A percentile compares a stretch with the other conserved stretches of the same genome.
Conservation (phyloP, 2,329 filamentous ascomycete genomes). For the Delphinella strobiligena region DNA sequence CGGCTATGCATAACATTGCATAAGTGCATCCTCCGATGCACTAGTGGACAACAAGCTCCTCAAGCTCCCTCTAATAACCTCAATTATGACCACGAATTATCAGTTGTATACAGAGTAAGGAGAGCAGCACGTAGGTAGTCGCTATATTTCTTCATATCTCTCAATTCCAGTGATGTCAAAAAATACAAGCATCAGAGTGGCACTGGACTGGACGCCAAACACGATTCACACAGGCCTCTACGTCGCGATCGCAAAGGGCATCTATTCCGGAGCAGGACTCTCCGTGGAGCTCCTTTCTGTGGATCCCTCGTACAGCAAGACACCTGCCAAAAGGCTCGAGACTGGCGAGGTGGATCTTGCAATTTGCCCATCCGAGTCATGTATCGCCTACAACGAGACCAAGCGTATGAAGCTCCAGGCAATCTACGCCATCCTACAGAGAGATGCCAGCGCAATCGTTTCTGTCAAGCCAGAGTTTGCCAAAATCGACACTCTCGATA, state of each 20-base stretch:
- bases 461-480: conserved; percentile 11
- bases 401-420: conserved; percentile 19
- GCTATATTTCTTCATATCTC: no score
- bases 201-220: conserved; percentile 24
- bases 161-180: background rate
- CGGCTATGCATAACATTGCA: no score
- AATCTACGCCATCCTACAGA: conserved; percentile 22
- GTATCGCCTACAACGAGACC: conserved; percentile 20
- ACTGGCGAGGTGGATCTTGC: conserved; percentile 19
- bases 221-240: conserved; percentile 21
- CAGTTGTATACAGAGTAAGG: no score
- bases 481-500: conserved; percentile 9
- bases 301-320: conserved; percentile 16
- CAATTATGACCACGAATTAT: no score
- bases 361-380: conserved; percentile 21
- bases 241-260: conserved; percentile 14
- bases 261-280: conserved; percentile 15
- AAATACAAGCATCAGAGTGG: conserved; percentile 14
- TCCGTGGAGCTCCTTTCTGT: conserved; percentile 19
- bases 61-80: no score
- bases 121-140: no score
- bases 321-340: conserved; percentile 18
- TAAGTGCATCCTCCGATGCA: no score
- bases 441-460: conserved; percentile 20
- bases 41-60: no score